phyloP scores from a whole-genome alignment of 2,329 filamentous ascomycete genomes.

The Pseudogymnoascus verrucosus region DNA sequence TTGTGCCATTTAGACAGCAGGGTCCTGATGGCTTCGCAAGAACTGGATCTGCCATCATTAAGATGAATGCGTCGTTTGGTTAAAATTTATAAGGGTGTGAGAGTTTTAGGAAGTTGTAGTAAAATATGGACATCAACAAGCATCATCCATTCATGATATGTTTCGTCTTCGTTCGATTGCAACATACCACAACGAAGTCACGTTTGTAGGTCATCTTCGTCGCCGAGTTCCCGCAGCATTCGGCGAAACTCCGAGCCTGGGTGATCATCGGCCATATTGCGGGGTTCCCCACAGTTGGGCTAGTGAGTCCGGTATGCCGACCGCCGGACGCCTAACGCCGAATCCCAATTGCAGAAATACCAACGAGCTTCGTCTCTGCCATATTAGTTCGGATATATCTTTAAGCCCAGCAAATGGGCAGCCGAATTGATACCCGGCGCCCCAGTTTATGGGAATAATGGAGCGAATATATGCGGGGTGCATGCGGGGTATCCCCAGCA shows the following conservation, averaged over 20 bases:
- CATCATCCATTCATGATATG: neutral
- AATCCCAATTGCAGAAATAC: neutral
- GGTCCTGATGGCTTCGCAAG: constrained; percentile 30
- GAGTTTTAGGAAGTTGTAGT: neutral
- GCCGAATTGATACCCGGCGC: neutral
- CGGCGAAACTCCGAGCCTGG: neutral
- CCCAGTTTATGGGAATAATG: neutral
- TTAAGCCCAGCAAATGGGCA: neutral
- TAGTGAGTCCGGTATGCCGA: neutral
- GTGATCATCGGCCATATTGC: neutral
- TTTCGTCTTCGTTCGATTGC: neutral
- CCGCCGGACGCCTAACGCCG: neutral
- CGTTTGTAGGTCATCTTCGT: neutral
- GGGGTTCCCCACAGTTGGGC: neutral
- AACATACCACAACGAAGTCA: neutral
- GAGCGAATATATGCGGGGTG: neutral
- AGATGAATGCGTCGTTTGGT: neutral
- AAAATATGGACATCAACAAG: neutral
- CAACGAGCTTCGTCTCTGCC: neutral
- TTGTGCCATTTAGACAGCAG: constrained; percentile 33
- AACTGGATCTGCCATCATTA: constrained; percentile 13
- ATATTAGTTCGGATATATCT: neutral
- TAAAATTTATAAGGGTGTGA: neutral
- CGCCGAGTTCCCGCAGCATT: neutral
- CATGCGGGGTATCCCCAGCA: neutral